Conservation (phyloP, 108 stramenopile species). For the Pseudonitzschia multiseries region DNA sequence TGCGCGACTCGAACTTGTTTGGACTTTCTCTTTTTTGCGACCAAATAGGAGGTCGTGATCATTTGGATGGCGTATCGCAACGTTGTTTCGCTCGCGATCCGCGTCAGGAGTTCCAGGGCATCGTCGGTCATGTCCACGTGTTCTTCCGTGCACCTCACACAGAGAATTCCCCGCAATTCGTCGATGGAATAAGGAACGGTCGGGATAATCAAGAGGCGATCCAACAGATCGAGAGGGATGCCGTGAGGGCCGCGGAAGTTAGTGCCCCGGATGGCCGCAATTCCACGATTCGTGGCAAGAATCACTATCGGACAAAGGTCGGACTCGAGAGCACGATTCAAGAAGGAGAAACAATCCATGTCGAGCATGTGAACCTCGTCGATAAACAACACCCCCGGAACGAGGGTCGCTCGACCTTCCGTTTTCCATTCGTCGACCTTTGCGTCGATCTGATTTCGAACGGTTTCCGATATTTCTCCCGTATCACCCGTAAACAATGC, state of each 20-base stretch:
- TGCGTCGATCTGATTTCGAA: constrained; percentile 96
- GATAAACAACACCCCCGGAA: constrained; percentile 99
- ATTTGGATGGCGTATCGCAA: constrained; percentile 99
- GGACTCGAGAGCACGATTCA: constrained; percentile 94
- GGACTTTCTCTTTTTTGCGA: constrained; percentile 88
- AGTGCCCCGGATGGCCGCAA: constrained; percentile 94
- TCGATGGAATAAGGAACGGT: constrained; percentile 88
- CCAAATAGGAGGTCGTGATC: constrained; percentile 92
- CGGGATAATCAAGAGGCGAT: constrained; percentile 96
- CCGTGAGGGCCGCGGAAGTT: constrained; percentile 96
- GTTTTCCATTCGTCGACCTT: constrained; percentile 98
- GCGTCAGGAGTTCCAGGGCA: constrained; percentile 93
- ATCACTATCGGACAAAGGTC: constrained; percentile 95
- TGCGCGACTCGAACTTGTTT: constrained; percentile 85
- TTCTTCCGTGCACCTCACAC: constrained; percentile 92
- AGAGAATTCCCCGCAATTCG: constrained; percentile 87
- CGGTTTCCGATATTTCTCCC: constrained; percentile 96
- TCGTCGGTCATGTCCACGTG: constrained; percentile 97
- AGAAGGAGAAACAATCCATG: constrained; percentile 98
- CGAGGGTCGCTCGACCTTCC: constrained; percentile 96
- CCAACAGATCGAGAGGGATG: constrained; percentile 95
- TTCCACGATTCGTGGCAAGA: constrained; percentile 97
- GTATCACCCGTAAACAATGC: constrained; percentile 99
- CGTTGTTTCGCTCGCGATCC: constrained; percentile 95
- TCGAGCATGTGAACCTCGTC: constrained; percentile 99